These are phyloP conservation scores for Funneliformis geosporum DNA, from an alignment of 192 early-diverging fungal species.

Conservation along the genomic window DNA sequence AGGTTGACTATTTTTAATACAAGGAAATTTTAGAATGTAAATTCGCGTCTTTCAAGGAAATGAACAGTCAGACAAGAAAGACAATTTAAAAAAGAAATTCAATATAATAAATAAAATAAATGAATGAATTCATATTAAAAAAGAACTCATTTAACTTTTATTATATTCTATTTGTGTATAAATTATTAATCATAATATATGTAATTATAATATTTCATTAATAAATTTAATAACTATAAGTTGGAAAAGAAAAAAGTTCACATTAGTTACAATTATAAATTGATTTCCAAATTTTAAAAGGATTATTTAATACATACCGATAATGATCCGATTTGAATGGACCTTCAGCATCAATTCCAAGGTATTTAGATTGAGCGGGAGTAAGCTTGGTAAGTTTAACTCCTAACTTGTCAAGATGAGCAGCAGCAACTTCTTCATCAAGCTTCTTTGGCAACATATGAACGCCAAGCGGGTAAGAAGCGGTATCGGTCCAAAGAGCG, in stretches of 20 bases:
- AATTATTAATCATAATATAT: too few relatives aligned
- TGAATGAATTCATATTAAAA: too few relatives aligned
- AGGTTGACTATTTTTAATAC: too few relatives aligned
- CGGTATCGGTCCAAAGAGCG: conserved; percentile 93
- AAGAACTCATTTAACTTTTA: too few relatives aligned
- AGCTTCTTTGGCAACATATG: conserved; percentile 99
- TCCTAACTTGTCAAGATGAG: conserved; percentile 93
- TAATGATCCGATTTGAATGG: conserved; percentile 98
- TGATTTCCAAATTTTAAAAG: background rate
- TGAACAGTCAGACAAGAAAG: too few relatives aligned
- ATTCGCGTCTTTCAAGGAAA: too few relatives aligned
- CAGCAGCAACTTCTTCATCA: conserved; percentile 97
- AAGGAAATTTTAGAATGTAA: too few relatives aligned
- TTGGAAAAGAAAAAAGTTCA: background rate
- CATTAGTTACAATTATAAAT: background rate
- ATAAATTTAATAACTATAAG: too few relatives aligned
- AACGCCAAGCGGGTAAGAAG: conserved; percentile 89
- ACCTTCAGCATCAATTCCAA: conserved; percentile 77
- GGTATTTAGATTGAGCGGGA: conserved; percentile 74
- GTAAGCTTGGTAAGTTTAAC: conserved; percentile 89
- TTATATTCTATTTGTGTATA: too few relatives aligned
- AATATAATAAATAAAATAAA: too few relatives aligned
- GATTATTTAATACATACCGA: conserved; percentile 66
- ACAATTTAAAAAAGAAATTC: too few relatives aligned
- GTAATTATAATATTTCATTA: too few relatives aligned